These are phyloP conservation scores for Leishmania lainsoni DNA, from an alignment of 208 protist genomes.

Conservation along the genomic window DNA sequence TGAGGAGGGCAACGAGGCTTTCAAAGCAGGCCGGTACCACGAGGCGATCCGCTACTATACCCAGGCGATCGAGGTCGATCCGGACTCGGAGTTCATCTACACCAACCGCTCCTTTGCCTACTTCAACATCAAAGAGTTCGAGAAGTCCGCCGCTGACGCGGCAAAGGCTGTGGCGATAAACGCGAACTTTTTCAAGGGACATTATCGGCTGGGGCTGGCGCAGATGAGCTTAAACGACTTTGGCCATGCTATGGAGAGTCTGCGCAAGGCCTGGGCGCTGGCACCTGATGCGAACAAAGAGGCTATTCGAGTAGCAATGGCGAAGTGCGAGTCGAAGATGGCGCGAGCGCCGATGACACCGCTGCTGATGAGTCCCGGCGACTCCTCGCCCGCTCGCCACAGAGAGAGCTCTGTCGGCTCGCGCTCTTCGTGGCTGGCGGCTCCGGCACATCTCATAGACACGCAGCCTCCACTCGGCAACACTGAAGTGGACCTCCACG, in stretches of 20 bases:
- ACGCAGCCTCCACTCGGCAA: not conserved
- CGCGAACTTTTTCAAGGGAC: slow-evolving; percentile 60
- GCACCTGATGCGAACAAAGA: slow-evolving; percentile 42
- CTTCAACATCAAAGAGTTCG: slow-evolving; percentile 51
- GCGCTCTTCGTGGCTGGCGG: slow-evolving; percentile 5
- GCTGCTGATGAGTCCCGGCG: slow-evolving; percentile 28
- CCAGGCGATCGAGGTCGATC: slow-evolving; percentile 62
- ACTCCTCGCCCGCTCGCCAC: not conserved
- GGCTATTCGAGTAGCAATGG: slow-evolving; percentile 35
- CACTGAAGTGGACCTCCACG: slow-evolving; percentile 8
- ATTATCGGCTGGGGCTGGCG: slow-evolving; percentile 62
- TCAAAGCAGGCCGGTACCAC: slow-evolving; percentile 47
- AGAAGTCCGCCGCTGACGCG: slow-evolving; percentile 44
- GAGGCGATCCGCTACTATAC: slow-evolving; percentile 73
- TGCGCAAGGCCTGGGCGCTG: slow-evolving; percentile 39
- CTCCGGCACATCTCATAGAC: not conserved
- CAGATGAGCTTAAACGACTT: slow-evolving; percentile 46
- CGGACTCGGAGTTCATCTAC: slow-evolving; percentile 53
- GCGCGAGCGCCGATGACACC: slow-evolving; percentile 43
- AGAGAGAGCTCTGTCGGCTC: not conserved
- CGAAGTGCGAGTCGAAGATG: slow-evolving; percentile 72
- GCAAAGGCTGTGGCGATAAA: slow-evolving; percentile 44
- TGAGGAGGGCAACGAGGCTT: slow-evolving; percentile 70
- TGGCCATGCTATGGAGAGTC: slow-evolving; percentile 34
- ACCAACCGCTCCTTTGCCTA: slow-evolving; percentile 79